These are phyloP conservation scores for Neurospora tetrasperma DNA, from an alignment of 495 filamentous ascomycete species.

Conservation along the genomic window DNA sequence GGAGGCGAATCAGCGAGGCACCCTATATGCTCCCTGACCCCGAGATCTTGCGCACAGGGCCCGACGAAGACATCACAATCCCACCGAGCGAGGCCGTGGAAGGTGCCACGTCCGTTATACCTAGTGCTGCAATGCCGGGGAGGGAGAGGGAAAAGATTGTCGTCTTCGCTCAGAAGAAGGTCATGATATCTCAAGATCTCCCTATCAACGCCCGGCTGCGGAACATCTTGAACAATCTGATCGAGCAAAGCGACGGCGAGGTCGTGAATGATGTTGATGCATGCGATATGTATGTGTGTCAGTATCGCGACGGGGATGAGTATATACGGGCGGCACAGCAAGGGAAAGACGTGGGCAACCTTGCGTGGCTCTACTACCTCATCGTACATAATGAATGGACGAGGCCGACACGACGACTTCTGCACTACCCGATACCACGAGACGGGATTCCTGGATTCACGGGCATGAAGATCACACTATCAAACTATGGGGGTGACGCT, in stretches of 20 bases:
- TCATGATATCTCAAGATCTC: slow-evolving; percentile 64
- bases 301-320: slow-evolving; percentile 70
- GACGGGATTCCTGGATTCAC: slow-evolving; percentile 71
- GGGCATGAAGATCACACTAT: slow-evolving; percentile 67
- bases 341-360: slow-evolving; percentile 77
- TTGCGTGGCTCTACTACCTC: slow-evolving; percentile 86
- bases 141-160: slow-evolving; percentile 28
- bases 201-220: slow-evolving; percentile 53
- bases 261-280: slow-evolving; percentile 56
- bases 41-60: slow-evolving; percentile 52
- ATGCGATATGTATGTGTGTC: slow-evolving; percentile 76
- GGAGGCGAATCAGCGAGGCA: slow-evolving; percentile 72
- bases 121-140: slow-evolving; percentile 32
- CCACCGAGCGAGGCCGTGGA: slow-evolving; percentile 50
- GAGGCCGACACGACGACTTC: slow-evolving; percentile 62
- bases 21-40: slow-evolving; percentile 86
- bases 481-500: slow-evolving; percentile 93
- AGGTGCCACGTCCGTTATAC: slow-evolving; percentile 63
- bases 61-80: slow-evolving; percentile 44
- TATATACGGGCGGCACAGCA: slow-evolving; percentile 65
- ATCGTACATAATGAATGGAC: slow-evolving; percentile 85
- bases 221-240: slow-evolving; percentile 56
- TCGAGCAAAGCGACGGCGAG: slow-evolving; percentile 56
- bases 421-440: slow-evolving; percentile 81
- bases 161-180: slow-evolving; percentile 56